phyloP scores from a whole-genome alignment of 2,329 filamentous ascomycete species.

The Apiospora phragmitis region DNA sequence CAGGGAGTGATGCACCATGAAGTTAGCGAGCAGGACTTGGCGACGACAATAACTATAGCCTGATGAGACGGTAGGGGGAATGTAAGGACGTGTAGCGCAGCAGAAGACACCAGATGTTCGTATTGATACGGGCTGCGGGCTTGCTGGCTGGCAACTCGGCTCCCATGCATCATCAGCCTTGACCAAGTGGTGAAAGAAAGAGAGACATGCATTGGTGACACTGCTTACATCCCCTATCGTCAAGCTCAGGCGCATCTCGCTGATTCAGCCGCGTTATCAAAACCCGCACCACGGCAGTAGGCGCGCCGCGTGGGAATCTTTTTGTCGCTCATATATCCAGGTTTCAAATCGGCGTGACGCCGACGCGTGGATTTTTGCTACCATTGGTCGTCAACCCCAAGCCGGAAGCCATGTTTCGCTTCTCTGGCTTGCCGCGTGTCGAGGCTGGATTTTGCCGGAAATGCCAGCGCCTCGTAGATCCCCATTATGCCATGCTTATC shows the following conservation, averaged over 20 bases:
- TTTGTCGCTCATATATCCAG: neutral
- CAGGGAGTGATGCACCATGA: neutral
- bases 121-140: neutral
- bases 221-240: conserved; percentile 2
- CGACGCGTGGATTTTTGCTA: neutral
- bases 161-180: neutral
- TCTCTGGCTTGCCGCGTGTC: neutral
- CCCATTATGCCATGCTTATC: neutral
- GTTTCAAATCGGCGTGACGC: neutral
- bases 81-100: neutral
- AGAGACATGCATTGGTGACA: conserved; percentile 1
- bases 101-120: neutral
- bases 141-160: neutral
- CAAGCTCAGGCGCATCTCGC: neutral
- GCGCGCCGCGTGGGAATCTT: neutral
- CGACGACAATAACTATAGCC: neutral
- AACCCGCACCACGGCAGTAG: neutral
- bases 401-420: neutral
- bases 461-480: neutral
- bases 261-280: conserved; percentile 1
- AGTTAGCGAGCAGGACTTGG: neutral
- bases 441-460: neutral
- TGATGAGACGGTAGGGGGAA: neutral
- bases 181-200: neutral
- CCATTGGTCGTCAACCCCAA: neutral